These are phyloP conservation scores for Sambucus nigra DNA, from an alignment of 129 eudicot genomes.

Conservation along the genomic window DNA sequence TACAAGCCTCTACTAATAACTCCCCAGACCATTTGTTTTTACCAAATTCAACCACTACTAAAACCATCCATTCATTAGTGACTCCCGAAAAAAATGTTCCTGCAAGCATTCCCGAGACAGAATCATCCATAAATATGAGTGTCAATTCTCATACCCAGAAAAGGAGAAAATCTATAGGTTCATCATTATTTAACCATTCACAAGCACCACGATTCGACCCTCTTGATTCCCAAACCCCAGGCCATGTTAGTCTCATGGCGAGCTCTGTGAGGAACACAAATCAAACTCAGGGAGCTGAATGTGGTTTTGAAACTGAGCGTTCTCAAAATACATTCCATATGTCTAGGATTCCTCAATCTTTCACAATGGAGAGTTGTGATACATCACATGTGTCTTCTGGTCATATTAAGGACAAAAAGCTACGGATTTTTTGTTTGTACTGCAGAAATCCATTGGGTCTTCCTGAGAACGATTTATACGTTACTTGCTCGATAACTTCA, in stretches of 20 bases:
- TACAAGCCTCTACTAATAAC: conserved; percentile 20
- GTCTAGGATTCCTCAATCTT: conserved; percentile 13
- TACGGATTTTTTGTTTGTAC: conserved; percentile 48
- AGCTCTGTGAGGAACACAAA: conserved; percentile 18
- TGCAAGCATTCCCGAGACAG: conserved; percentile 18
- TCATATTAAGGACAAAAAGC: conserved; percentile 25
- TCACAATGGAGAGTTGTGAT: conserved; percentile 17
- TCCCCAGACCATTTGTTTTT: conserved; percentile 23
- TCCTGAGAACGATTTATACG: conserved; percentile 36
- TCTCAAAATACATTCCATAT: conserved; percentile 20
- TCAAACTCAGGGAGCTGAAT: conserved; percentile 8
- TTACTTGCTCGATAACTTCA: conserved; percentile 38
- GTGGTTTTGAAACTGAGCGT: conserved; percentile 7
- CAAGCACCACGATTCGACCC: conserved; percentile 20
- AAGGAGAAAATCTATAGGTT: conserved; percentile 42
- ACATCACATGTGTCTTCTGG: conserved; percentile 24
- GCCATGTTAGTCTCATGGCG: conserved; percentile 6
- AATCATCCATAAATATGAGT: conserved; percentile 39
- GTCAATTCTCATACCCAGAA: conserved; percentile 50
- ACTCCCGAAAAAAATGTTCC: conserved; percentile 41
- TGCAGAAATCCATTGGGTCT: conserved; percentile 71
- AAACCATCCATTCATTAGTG: conserved; percentile 17
- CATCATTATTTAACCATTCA: conserved; percentile 16
- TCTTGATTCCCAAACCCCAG: conserved; percentile 26
- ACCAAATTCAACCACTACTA: conserved; percentile 21